Evolutionary conservation across 495 filamentous ascomycete species (phyloP), one percentile per base, ranked within the genome.

Genomic region (Bacidia rubella): DNA sequence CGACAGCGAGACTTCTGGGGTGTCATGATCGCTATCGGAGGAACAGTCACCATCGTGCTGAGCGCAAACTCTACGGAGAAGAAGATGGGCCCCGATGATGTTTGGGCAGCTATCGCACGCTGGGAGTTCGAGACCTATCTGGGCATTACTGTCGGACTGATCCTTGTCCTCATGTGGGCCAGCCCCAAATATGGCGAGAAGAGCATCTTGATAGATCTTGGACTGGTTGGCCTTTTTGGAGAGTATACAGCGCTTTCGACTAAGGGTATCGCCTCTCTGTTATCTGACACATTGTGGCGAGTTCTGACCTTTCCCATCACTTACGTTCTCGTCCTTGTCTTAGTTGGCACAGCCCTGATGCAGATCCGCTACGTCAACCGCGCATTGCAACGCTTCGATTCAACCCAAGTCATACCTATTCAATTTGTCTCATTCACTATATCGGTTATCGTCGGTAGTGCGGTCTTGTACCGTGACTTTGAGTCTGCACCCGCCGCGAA

Each of bases 381-480:
- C 46, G 90, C 92, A 1, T 71, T 98, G 19, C 88, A 93, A 63
- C 81, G 86, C 49, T 98, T 98, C 69, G 87, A 95, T 65, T 90
- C 90, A 0, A 98, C 92, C 0, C 87, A 95, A 60, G 92, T 98
- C 55, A 96, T 98, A 49, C 92, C 92, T 1, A 87, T 87, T 11
- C 92, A 98, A 62, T 98, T 98, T 58, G 92, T 98, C 23, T 74
- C 94, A 38, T 98, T 98, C 65, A 98, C 92, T 0, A 71, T 98
- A 4, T 94, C 82, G 1, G 92, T 98, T 49, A 97, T 98, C 60
- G 76, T 94, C 48, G 92, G 92, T 43, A 93, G 86, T 64, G 89
- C 92, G 0, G 73, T 98, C 23, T 68, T 98, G 11, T 98, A 96
- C 62, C 80, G 88, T 4, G 92, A 98, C 65, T 98, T 98, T 60